Conservation (phyloP, 2,329 filamentous ascomycete species). For the Gaeumannomyces tritici region DNA sequence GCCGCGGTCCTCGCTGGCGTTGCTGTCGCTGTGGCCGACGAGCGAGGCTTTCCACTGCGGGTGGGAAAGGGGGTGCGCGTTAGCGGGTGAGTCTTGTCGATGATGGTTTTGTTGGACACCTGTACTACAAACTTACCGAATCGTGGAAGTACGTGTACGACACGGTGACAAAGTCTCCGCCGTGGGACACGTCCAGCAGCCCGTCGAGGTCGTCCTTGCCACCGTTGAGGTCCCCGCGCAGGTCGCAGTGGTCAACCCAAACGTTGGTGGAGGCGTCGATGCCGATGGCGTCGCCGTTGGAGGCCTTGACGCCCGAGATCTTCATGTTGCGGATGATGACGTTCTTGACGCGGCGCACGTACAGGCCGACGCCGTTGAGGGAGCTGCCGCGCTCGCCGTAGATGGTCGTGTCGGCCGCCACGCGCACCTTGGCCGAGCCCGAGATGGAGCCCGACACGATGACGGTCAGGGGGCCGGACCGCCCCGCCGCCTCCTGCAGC, state of each 20-base stretch:
- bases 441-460: slow-evolving; percentile 34
- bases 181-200: slow-evolving; percentile 54
- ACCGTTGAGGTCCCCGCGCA: slow-evolving; percentile 47
- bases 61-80: neutral
- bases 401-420: slow-evolving; percentile 41
- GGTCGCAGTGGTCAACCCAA: slow-evolving; percentile 61
- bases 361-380: slow-evolving; percentile 37
- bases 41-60: slow-evolving; percentile 40
- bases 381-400: slow-evolving; percentile 29
- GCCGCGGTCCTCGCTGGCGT: slow-evolving; percentile 48
- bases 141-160: slow-evolving; percentile 33
- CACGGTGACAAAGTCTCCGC: slow-evolving; percentile 48
- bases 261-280: slow-evolving; percentile 48
- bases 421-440: slow-evolving; percentile 28
- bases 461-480: slow-evolving; percentile 33
- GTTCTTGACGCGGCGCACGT: slow-evolving; percentile 42
- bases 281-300: slow-evolving; percentile 48
- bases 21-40: slow-evolving; percentile 50
- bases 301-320: slow-evolving; percentile 45
- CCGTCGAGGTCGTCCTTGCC: slow-evolving; percentile 66
- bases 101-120: neutral
- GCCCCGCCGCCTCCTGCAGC: slow-evolving; percentile 37
- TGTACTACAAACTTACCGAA: slow-evolving; percentile 20
- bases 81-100: neutral
- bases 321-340: slow-evolving; percentile 52